phyloP scores from a whole-genome alignment of 2,329 filamentous ascomycete genomes.

The Pseudopithomyces maydicus region DNA sequence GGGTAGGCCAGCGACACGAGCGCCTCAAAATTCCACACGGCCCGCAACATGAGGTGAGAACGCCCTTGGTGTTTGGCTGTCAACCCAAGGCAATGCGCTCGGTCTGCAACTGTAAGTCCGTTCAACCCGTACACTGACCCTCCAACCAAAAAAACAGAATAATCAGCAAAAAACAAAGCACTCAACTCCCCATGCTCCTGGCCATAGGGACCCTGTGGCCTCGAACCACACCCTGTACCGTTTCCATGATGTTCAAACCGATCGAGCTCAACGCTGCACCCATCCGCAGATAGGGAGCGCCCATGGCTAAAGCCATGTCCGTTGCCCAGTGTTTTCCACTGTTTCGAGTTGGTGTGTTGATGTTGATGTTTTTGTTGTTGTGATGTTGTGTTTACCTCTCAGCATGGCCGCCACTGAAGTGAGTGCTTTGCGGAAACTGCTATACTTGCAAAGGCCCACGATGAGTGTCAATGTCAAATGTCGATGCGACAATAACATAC shows the following conservation, averaged over 20 bases:
- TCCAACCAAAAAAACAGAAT: background rate
- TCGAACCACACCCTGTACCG: constrained; percentile 14
- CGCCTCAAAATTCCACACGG: constrained; percentile 3
- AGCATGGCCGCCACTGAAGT: no score
- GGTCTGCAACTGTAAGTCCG: background rate
- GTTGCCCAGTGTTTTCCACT: constrained; percentile 7
- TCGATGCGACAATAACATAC: no score
- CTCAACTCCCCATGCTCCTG: background rate
- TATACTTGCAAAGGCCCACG: background rate
- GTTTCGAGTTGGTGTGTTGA: background rate
- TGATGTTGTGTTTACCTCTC: no score
- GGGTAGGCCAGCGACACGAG: background rate
- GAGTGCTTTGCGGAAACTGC: background rate
- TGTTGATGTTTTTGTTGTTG: no score
- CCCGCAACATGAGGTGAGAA: background rate
- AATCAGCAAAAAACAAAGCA: background rate
- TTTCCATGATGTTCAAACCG: constrained; percentile 6
- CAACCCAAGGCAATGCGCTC: background rate
- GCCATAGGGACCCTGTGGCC: constrained; percentile 10
- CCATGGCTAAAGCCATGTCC: background rate
- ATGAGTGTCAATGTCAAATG: background rate
- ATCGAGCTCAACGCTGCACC: constrained; percentile 5
- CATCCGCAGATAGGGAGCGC: constrained; percentile 5
- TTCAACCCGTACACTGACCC: background rate
- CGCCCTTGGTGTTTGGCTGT: background rate